A percentile compares a stretch with the other conserved stretches of the same genome.
Evolutionary conservation across 495 filamentous ascomycete genomes (phyloP).

Genomic region (Podospora pseudoanserina): DNA sequence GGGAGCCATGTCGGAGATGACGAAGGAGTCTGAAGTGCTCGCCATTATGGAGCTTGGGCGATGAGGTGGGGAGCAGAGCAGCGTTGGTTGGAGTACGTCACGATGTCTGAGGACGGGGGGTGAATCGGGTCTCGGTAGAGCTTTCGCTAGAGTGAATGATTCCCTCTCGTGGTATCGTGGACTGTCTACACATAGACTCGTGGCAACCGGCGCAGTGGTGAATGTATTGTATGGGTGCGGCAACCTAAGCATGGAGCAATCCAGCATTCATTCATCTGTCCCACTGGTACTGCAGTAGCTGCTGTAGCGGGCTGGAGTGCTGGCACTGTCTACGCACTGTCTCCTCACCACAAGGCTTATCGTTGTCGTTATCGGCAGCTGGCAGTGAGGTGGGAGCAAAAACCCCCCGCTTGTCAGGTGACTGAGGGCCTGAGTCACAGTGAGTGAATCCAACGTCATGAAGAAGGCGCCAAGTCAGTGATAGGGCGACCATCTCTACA

Average conservation of each 20-base stretch:
- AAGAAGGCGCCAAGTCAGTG: constrained; percentile 12
- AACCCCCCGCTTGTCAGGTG: constrained; percentile 33
- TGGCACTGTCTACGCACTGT: constrained; percentile 3
- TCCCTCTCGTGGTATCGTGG: neutral
- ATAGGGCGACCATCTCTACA: constrained; percentile 11
- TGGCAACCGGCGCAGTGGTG: neutral
- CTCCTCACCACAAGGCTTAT: neutral
- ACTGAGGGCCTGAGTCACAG: constrained; percentile 32
- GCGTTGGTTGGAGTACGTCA: neutral
- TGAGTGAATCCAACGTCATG: constrained; percentile 32
- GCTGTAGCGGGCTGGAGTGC: neutral
- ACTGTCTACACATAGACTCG: neutral
- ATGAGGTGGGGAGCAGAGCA: neutral
- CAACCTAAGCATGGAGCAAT: neutral
- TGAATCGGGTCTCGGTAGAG: neutral
- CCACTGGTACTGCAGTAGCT: neutral
- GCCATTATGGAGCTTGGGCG: constrained; percentile 15
- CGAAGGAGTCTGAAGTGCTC: constrained; percentile 42
- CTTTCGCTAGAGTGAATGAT: neutral
- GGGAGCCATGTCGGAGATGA: constrained; percentile 39
- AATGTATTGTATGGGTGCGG: neutral
- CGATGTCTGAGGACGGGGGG: neutral
- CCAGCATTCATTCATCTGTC: neutral
- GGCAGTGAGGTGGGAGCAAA: constrained; percentile 16
- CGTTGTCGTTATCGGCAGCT: constrained; percentile 7